Conservation (phyloP, 306 rosid species). For the Geum urbanum region DNA sequence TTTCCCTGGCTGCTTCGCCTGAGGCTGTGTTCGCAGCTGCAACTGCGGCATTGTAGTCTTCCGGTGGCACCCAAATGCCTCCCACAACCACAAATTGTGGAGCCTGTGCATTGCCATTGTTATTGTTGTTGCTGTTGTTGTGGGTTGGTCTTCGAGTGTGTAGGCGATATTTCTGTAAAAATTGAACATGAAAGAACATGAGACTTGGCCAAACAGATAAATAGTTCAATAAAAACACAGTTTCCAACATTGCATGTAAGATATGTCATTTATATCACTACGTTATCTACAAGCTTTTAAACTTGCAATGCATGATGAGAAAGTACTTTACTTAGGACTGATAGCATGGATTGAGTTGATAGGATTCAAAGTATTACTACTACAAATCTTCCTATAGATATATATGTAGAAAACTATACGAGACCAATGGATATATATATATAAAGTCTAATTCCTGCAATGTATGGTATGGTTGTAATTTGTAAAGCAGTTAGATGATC, state of each 20-base stretch:
- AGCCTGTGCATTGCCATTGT: conserved; percentile 40
- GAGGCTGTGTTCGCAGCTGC: conserved; percentile 37
- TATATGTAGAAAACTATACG: not conserved
- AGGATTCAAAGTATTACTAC: not conserved
- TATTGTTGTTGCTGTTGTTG: conserved; percentile 28
- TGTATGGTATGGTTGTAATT: not conserved
- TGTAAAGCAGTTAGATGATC: not conserved
- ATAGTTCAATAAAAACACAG: not conserved
- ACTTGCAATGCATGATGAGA: not conserved
- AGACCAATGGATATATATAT: not conserved
- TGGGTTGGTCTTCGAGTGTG: conserved; percentile 70
- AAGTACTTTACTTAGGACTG: not conserved
- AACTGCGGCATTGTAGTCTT: conserved; percentile 44
- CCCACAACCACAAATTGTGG: conserved; percentile 72
- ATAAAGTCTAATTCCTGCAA: not conserved
- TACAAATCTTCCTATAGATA: not conserved
- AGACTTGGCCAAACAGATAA: not conserved
- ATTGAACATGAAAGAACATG: not conserved
- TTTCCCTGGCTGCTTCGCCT: conserved; percentile 39
- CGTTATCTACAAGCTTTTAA: not conserved
- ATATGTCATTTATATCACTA: not conserved
- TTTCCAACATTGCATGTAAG: not conserved
- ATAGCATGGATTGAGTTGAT: not conserved
- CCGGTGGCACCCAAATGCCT: conserved; percentile 75
- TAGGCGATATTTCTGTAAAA: conserved; percentile 70